Base-by-base conservation (phyloP, 2,329 filamentous ascomycete species). In the Paecilomyces fulvus region DNA sequence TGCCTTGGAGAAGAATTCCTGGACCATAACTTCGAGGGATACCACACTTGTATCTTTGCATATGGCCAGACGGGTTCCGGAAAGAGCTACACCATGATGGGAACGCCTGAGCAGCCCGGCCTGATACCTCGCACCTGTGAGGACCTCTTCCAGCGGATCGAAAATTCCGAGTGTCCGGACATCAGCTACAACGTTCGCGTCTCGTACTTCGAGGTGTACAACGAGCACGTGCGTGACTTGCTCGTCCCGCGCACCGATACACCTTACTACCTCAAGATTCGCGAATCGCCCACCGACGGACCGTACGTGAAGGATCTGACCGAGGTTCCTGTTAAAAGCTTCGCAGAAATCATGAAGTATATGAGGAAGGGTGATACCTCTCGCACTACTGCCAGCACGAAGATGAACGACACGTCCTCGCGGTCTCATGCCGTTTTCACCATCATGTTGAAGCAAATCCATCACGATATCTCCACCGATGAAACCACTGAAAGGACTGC, bases 41-140 rank as follows among this genome's bases (percentile, higher is more conserved):
- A 99, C 77, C 92, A 99, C 75, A 99, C 94, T 0, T 99, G 94
- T 73, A 99, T 99, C 64, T 97, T 99, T 70, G 94, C 94, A 59
- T 97, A 99, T 68, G 94, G 94, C 10, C 94, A 99, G 78, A 99
- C 94, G 0, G 94, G 94, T 23, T 95, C 92, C 0, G 94, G 94
- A 53, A 99, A 99, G 78, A 95, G 90, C 70, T 99, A 97, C 75
- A 96, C 94, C 48, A 99, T 87, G 84, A 99, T 99, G 94, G 94
- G 94, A 49, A 86, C 81, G 1, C 78, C 86, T 5, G 88, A 94
- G 30, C 84, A 95, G 63, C 90, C 91, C 0, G 94, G 94, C 3
- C 80, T 99, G 55, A 99, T 99, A 62, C 94, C 94, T 7, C 84
- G 92, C 53, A 99, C 94, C 9, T 99, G 94, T 73, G 88, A 96